These are phyloP conservation scores for Capsella bursapastoris DNA, from an alignment of 345 rosid species.

Conservation along the genomic window DNA sequence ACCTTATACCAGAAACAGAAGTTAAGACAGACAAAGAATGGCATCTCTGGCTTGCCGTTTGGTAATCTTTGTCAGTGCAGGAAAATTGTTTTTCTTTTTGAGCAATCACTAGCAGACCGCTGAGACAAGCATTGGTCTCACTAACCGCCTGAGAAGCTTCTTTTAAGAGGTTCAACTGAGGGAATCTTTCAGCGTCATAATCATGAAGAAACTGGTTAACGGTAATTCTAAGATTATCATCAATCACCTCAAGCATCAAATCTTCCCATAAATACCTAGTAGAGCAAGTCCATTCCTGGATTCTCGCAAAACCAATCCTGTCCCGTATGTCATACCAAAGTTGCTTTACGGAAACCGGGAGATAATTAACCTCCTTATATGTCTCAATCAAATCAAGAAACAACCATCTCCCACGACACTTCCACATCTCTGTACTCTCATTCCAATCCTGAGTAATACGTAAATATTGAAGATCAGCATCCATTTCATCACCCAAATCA, in stretches of 20 bases:
- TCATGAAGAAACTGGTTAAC: constrained; percentile 39
- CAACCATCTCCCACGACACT: constrained; percentile 67
- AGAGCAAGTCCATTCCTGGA: constrained; percentile 65
- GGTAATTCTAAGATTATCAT: constrained; percentile 49
- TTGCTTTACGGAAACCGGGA: constrained; percentile 67
- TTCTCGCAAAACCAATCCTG: constrained; percentile 48
- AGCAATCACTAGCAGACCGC: constrained; percentile 30
- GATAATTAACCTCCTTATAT: constrained; percentile 43
- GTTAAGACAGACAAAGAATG: constrained; percentile 39
- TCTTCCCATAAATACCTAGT: constrained; percentile 43
- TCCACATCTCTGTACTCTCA: constrained; percentile 59
- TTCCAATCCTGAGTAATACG: constrained; percentile 80
- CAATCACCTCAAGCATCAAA: constrained; percentile 58
- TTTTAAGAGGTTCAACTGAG: constrained; percentile 24
- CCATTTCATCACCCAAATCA: constrained; percentile 77
- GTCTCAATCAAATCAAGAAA: constrained; percentile 66
- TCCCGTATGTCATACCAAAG: constrained; percentile 79
- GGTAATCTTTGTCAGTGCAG: constrained; percentile 28
- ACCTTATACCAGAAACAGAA: constrained; percentile 37
- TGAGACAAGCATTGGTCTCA: constrained; percentile 28
- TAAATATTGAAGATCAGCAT: constrained; percentile 39
- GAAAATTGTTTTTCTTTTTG: constrained; percentile 30
- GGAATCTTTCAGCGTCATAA: constrained; percentile 32
- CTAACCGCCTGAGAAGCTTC: constrained; percentile 26
- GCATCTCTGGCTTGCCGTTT: constrained; percentile 30